phyloP scores from a whole-genome alignment of 2,329 filamentous ascomycete species.

The Colletotrichum cordylinicola region DNA sequence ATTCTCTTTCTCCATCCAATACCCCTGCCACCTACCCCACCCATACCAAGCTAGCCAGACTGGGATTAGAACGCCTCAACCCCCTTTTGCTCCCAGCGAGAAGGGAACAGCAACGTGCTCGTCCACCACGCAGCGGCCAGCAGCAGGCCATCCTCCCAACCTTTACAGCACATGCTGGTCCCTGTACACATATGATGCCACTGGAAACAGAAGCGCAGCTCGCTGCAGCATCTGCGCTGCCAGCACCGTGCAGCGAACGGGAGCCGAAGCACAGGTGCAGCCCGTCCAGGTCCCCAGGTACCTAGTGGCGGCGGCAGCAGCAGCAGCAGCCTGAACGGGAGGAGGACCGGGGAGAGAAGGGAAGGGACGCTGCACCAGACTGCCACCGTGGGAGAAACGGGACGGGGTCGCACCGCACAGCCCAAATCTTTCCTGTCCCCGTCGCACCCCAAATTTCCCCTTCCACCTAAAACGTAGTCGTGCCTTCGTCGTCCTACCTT shows the following conservation, averaged over 20 bases:
- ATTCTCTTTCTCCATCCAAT: slow-evolving; percentile 14
- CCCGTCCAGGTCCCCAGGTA: neutral
- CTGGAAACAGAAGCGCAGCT: neutral
- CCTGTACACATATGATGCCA: neutral
- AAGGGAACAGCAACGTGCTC: slow-evolving; percentile 12
- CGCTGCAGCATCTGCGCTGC: neutral
- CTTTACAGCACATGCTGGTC: neutral
- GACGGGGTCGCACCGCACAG: slow-evolving; percentile 13
- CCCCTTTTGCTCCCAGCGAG: slow-evolving; percentile 13
- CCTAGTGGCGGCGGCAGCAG: neutral
- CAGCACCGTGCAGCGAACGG: neutral
- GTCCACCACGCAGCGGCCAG: neutral
- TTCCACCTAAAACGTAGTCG: slow-evolving; percentile 20
- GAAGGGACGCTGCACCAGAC: neutral
- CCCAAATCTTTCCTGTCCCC: slow-evolving; percentile 17
- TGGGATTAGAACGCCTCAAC: slow-evolving; percentile 3
- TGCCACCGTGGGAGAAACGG: neutral
- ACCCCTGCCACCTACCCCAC: slow-evolving; percentile 2
- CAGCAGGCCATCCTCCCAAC: neutral
- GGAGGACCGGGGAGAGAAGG: neutral
- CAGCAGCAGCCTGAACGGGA: neutral
- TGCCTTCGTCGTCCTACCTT: slow-evolving; percentile 2
- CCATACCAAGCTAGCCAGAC: neutral
- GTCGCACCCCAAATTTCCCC: slow-evolving; percentile 25
- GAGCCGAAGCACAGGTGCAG: neutral